Evolutionary conservation across 1,284 basidiomycete species (phyloP).

Genomic region (Tylopilus sp.): DNA sequence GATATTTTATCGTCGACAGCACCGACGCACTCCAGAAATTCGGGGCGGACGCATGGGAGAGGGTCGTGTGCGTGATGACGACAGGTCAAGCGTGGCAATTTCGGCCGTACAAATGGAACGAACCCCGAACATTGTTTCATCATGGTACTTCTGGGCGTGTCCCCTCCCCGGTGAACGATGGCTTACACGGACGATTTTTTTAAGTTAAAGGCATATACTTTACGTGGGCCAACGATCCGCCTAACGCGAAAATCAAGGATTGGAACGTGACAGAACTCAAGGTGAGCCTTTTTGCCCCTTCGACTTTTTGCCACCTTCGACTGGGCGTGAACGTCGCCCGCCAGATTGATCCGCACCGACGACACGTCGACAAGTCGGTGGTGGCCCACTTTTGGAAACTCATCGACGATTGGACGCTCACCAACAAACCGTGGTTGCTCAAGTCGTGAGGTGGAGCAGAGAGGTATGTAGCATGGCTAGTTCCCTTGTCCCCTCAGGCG

Average conservation of each 20-base stretch:
- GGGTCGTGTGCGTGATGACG: slow-evolving; percentile 95
- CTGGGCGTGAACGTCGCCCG: not conserved
- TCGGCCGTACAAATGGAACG: slow-evolving; percentile 92
- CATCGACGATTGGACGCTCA: slow-evolving; percentile 73
- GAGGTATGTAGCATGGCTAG: not conserved
- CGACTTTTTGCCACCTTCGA: too few species aligned
- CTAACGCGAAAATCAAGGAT: slow-evolving; percentile 84
- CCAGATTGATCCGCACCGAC: slow-evolving; percentile 83
- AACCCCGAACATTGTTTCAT: slow-evolving; percentile 88
- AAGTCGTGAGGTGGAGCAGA: slow-evolving; percentile 23
- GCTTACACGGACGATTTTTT: not conserved
- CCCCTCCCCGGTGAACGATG: too few species aligned
- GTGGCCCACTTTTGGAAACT: slow-evolving; percentile 56
- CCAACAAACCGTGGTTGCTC: slow-evolving; percentile 76
- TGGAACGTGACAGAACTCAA: slow-evolving; percentile 97
- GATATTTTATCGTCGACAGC: slow-evolving; percentile 86
- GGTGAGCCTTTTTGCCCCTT: too few species aligned
- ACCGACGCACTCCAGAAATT: slow-evolving; percentile 91
- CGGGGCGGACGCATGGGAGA: slow-evolving; percentile 88
- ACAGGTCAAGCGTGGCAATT: slow-evolving; percentile 98
- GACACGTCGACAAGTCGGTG: slow-evolving; percentile 94
- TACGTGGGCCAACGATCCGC: slow-evolving; percentile 88
- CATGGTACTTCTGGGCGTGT: slow-evolving; percentile 57
- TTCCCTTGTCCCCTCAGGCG: not conserved
- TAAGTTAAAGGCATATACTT: slow-evolving; percentile 91